Conservation (phyloP, 371 early-diverging fungal species). For the Nematocida ironsii region DNA sequence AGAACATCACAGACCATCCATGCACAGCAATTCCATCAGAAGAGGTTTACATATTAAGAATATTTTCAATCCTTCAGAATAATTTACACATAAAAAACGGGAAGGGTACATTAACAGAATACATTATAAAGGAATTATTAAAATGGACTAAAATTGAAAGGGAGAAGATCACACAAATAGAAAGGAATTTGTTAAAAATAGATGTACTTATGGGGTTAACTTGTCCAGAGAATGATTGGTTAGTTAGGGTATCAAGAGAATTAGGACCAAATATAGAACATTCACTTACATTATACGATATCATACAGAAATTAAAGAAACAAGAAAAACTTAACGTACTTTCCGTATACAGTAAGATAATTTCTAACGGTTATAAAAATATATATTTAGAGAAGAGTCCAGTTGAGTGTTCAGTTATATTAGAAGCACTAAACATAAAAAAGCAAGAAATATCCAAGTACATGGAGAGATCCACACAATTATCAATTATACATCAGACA, state of each 20-base stretch:
- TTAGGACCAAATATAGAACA: background rate
- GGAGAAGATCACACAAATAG: background rate
- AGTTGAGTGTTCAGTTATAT: constrained; percentile 20
- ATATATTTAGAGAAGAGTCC: constrained; percentile 20
- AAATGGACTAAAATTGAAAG: constrained; percentile 46
- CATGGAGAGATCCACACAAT: constrained; percentile 36
- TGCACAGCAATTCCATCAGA: background rate
- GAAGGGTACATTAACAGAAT: constrained; percentile 7
- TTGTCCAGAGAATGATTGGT: background rate
- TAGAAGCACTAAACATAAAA: background rate
- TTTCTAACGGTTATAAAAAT: constrained; percentile 20
- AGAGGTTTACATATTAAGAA: background rate
- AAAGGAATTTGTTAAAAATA: background rate
- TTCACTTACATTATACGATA: constrained; percentile 28
- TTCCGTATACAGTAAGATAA: constrained; percentile 3
- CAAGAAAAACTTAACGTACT: background rate
- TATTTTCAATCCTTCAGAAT: constrained; percentile 38
- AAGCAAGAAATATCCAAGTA: background rate
- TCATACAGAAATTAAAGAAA: constrained; percentile 21
- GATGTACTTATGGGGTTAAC: background rate
- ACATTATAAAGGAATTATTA: background rate
- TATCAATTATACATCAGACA: constrained; percentile 40
- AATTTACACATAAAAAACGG: background rate
- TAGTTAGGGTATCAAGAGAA: background rate
- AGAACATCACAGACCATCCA: background rate